Evolutionary conservation across 83 land plant species (phyloP).

Genomic region (Isoetes engelmannii): DNA sequence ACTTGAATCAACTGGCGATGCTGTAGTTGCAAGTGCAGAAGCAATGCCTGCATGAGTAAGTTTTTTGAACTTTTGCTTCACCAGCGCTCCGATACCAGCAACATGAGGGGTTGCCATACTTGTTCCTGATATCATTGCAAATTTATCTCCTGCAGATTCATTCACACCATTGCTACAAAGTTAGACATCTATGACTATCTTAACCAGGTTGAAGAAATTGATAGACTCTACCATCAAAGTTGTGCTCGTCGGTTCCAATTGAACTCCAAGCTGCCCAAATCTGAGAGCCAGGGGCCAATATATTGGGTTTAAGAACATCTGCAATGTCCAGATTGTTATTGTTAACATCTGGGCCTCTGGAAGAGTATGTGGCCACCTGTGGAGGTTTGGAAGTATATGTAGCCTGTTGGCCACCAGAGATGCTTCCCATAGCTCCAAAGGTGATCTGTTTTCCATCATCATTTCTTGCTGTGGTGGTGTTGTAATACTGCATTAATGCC

Average conservation of each 20-base stretch:
- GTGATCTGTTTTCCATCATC: neutral
- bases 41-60: constrained; percentile 7
- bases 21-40: constrained; percentile 10
- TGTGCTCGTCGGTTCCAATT: constrained; percentile 2
- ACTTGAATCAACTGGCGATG: constrained; percentile 1
- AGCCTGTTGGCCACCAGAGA: constrained; percentile 6
- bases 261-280: constrained; percentile 15
- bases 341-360: constrained; percentile 13
- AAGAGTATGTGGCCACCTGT: constrained; percentile 7
- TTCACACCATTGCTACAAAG: too few species aligned
- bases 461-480: neutral
- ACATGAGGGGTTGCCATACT: constrained; percentile 14
- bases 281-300: constrained; percentile 7
- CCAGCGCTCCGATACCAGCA: constrained; percentile 9
- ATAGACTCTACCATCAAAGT: too few species aligned
- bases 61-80: neutral
- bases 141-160: neutral
- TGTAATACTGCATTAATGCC: constrained; percentile 7
- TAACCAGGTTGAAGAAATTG: too few species aligned
- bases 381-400: neutral
- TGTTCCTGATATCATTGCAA: constrained; percentile 6
- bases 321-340: constrained; percentile 9
- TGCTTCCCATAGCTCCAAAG: neutral
- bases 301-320: constrained; percentile 11
- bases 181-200: neutral